Base-by-base conservation (phyloP, 805 yeast species). In the Candida taoyuanica region DNA sequence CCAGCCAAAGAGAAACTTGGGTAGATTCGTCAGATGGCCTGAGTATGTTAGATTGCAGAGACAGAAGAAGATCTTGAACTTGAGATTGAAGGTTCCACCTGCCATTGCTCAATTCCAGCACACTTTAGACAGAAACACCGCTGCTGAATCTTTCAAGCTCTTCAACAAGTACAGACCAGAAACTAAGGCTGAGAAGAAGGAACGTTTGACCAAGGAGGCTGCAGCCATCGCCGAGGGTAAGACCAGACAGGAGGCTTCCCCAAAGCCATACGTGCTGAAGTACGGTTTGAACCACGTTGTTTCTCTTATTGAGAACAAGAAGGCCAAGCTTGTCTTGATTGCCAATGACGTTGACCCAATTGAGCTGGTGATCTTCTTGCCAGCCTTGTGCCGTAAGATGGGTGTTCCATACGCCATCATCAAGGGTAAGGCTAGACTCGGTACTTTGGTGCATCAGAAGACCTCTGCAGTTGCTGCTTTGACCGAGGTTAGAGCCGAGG, bases 341-440 rank as follows among this genome's bases (percentile, higher is more conserved):
- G 98, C 98, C 68, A 84, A 91, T 77, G 98, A 91, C 60, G 98
- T 91, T 62, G 98, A 91, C 78, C 98, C 98, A 65, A 85, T 91
- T 65, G 98, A 91, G 77, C 78, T 91, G 66, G 98, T 91, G 57
- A 76, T 91, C 63, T 91, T 86, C 84, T 76, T 91, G 61, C 98
- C 98, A 67, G 97, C 98, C 71, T 80, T 91, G 66, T 91, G 97
- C 78, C 87, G 91, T 77, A 93, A 93, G 84, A 81, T 91, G 94
- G 98, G 97, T 75, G 89, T 93, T 54, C 98, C 98, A 68, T 89
- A 89, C 79, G 97, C 98, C 53, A 84, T 89, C 66, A 85, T 89
- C 66, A 88, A 88, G 82, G 96, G 96, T 71, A 88, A 88, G 85
- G 96, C 96, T 55, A 86, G 98, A 79, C 82, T 91, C 64, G 98